Percentiles rank a stretch among this genome's conserved stretches.
Evolutionary conservation across 441 rosid species (phyloP).

Genomic region (Arabidopsis hybrid): DNA sequence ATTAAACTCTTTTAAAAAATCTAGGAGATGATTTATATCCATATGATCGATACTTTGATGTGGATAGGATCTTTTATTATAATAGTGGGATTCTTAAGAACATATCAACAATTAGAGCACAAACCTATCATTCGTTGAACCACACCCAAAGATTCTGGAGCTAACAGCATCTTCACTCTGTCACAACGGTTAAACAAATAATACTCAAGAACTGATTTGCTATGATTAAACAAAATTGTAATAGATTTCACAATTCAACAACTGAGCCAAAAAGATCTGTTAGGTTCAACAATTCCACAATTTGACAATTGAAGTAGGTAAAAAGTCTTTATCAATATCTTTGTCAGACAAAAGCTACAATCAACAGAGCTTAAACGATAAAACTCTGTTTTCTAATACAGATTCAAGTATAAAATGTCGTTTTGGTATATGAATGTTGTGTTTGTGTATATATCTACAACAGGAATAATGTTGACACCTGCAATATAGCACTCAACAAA

Average conservation of each 20-base stretch:
- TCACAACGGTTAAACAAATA: neutral
- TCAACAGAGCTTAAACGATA: neutral
- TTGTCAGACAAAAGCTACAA: constrained; percentile 1
- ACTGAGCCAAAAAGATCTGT: neutral
- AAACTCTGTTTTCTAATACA: neutral
- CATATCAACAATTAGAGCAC: neutral
- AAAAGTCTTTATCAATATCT: neutral
- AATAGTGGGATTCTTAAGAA: neutral
- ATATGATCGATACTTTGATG: no score
- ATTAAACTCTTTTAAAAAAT: no score
- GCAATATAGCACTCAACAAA: constrained; percentile 83
- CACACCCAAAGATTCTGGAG: constrained; percentile 15
- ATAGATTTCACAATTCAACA: neutral
- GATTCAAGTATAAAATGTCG: neutral
- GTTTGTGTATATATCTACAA: no score
- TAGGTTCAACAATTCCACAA: neutral
- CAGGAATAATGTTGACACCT: constrained; percentile 46
- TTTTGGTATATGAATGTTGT: neutral
- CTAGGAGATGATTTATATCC: no score
- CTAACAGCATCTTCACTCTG: constrained; percentile 1
- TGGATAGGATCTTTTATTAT: neutral
- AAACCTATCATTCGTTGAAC: constrained; percentile 4
- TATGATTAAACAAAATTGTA: neutral
- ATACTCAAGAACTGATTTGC: neutral
- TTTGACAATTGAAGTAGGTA: constrained; percentile 3